Conservation (phyloP, 352 stramenopile species). For the Globisporangium carolinianum region DNA sequence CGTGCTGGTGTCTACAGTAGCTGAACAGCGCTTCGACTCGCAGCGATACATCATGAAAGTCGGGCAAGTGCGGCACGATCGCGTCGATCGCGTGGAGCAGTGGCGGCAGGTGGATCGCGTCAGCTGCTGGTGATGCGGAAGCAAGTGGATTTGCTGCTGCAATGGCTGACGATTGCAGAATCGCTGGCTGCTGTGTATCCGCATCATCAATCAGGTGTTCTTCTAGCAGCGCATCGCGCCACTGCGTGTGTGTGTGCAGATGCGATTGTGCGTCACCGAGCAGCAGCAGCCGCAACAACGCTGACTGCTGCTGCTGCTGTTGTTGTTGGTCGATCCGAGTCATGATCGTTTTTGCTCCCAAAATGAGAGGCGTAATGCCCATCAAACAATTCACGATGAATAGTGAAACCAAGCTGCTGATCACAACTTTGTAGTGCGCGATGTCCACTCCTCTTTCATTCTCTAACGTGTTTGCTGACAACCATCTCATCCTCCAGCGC, state of each 20-base stretch:
- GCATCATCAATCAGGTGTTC: no score
- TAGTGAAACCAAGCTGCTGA: no score
- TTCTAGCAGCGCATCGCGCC: conserved; percentile 11
- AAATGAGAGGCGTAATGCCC: no score
- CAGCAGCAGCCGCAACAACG: conserved; percentile 22
- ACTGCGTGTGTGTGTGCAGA: conserved; percentile 6
- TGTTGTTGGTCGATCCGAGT: background rate
- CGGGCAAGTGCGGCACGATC: conserved; percentile 36
- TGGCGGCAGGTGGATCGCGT: no score
- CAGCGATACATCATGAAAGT: conserved; percentile 28
- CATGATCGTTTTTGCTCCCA: no score
- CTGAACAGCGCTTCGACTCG: conserved; percentile 27
- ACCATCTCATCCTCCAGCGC: no score
- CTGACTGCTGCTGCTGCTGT: background rate
- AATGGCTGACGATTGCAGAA: background rate
- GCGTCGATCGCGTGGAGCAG: conserved; percentile 19
- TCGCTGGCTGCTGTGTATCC: background rate
- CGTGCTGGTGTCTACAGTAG: conserved; percentile 20
- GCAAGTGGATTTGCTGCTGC: background rate
- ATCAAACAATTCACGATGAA: no score
- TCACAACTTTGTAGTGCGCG: no score
- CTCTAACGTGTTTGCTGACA: no score
- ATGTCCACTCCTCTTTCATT: no score
- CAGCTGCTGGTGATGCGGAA: no score
- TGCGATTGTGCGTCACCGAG: conserved; percentile 14